These are phyloP conservation scores for Colletotrichum sojae DNA, from an alignment of 2,329 filamentous ascomycete species.

Conservation along the genomic window DNA sequence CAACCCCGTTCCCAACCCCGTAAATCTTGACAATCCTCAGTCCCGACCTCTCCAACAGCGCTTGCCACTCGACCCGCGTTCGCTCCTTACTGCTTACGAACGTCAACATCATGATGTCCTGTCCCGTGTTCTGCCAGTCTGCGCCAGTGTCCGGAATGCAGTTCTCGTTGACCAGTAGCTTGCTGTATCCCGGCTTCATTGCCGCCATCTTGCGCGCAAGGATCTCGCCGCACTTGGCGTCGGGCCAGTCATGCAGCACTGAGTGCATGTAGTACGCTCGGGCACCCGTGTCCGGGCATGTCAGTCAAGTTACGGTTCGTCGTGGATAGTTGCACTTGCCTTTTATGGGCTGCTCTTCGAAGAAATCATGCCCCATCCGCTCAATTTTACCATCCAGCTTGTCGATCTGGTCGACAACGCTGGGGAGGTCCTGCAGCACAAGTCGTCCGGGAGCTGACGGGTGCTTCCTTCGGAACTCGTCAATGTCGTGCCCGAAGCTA, in stretches of 20 bases:
- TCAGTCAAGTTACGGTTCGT: no score
- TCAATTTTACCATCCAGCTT: slow-evolving; percentile 49
- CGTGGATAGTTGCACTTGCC: background rate
- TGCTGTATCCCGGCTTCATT: slow-evolving; percentile 52
- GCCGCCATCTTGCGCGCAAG: slow-evolving; percentile 48
- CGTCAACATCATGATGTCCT: slow-evolving; percentile 56
- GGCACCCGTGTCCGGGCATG: slow-evolving; percentile 39
- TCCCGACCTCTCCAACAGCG: slow-evolving; percentile 47
- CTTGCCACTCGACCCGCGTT: slow-evolving; percentile 52
- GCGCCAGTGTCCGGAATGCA: slow-evolving; percentile 51
- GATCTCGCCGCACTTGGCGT: slow-evolving; percentile 50
- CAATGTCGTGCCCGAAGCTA: slow-evolving; percentile 52
- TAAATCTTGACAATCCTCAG: slow-evolving; percentile 54
- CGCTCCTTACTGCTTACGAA: slow-evolving; percentile 51
- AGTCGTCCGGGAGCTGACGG: slow-evolving; percentile 50
- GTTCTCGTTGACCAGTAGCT: slow-evolving; percentile 51
- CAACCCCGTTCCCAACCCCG: slow-evolving; percentile 49
- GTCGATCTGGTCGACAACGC: slow-evolving; percentile 53
- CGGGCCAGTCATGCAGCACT: slow-evolving; percentile 48
- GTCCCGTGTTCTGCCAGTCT: slow-evolving; percentile 52
- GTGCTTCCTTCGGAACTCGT: slow-evolving; percentile 51
- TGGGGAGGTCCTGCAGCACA: slow-evolving; percentile 63
- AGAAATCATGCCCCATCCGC: slow-evolving; percentile 61
- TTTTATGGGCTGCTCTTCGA: slow-evolving; percentile 60
- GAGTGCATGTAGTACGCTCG: slow-evolving; percentile 46